Evolutionary conservation across 805 yeast species (phyloP).

Genomic region (Cyberlindnera maclurae): DNA sequence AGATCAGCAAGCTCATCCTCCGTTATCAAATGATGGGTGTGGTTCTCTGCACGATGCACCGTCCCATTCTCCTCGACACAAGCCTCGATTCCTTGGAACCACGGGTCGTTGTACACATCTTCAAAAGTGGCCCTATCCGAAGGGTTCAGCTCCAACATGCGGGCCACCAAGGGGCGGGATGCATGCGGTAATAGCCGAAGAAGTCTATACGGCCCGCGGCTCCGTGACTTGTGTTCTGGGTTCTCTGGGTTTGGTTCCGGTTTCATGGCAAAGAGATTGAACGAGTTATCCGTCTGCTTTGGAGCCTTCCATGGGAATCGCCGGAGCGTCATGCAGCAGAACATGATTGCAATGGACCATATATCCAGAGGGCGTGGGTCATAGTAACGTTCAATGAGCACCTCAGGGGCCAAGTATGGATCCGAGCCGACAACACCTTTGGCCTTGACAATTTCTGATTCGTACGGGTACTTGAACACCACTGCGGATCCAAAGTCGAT

Average conservation of each 20-base stretch:
- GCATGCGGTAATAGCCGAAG: constrained; percentile 64
- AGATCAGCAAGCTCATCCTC: constrained; percentile 49
- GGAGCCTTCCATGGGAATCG: constrained; percentile 97
- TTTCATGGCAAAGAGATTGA: constrained; percentile 50
- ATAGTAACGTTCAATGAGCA: constrained; percentile 48
- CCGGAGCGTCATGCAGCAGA: constrained; percentile 80
- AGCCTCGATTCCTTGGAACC: constrained; percentile 47
- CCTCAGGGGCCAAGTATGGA: constrained; percentile 94
- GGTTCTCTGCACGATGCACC: constrained; percentile 30
- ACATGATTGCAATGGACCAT: constrained; percentile 92
- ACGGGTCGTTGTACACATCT: constrained; percentile 47
- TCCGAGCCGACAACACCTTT: constrained; percentile 92
- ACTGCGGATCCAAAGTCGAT: constrained; percentile 94
- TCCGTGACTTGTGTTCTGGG: constrained; percentile 32
- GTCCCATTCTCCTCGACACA: constrained; percentile 36
- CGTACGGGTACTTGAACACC: constrained; percentile 64
- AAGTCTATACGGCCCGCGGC: constrained; percentile 66
- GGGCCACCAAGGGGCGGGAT: constrained; percentile 51
- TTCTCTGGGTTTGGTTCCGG: constrained; percentile 27
- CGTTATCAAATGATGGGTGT: constrained; percentile 61
- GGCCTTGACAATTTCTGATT: constrained; percentile 52
- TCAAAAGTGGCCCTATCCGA: constrained; percentile 50
- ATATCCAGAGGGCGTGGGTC: constrained; percentile 87
- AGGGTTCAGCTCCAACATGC: constrained; percentile 61
- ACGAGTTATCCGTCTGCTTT: constrained; percentile 67